Conservation (phyloP, 2,329 filamentous ascomycete genomes). For the Colletotrichum sp. region DNA sequence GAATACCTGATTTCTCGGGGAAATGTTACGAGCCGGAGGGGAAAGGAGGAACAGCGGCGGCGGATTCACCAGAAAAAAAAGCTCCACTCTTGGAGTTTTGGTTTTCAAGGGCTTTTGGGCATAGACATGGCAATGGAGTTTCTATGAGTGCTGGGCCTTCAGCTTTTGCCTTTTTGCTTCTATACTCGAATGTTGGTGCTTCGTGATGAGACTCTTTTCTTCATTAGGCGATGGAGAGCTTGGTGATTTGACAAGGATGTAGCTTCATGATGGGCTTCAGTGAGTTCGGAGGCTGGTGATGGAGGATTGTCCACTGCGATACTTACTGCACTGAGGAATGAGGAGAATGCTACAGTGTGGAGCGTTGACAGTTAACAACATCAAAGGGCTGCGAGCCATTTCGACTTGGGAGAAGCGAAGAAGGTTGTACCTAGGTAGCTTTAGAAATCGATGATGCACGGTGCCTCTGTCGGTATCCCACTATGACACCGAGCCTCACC, state of each 20-base stretch:
- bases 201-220: background rate
- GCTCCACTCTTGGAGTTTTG: slow-evolving; percentile 1
- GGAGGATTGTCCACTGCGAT: background rate
- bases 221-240: background rate
- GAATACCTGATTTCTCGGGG: background rate
- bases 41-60: background rate
- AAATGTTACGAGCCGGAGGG: background rate
- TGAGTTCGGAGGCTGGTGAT: background rate
- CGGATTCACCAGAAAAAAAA: background rate
- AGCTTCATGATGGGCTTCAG: background rate
- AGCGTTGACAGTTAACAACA: background rate
- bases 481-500: background rate
- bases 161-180: background rate
- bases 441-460: background rate
- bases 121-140: slow-evolving; percentile 17
- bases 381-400: background rate
- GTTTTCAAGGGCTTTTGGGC: background rate
- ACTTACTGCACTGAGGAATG: background rate
- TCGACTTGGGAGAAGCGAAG: background rate
- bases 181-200: too few species aligned
- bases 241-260: background rate
- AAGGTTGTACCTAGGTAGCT: background rate
- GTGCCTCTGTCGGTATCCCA: background rate
- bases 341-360: background rate
- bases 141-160: background rate